phyloP scores from a whole-genome alignment of 139 green algal genomes.

The Picochlorum sp. region DNA sequence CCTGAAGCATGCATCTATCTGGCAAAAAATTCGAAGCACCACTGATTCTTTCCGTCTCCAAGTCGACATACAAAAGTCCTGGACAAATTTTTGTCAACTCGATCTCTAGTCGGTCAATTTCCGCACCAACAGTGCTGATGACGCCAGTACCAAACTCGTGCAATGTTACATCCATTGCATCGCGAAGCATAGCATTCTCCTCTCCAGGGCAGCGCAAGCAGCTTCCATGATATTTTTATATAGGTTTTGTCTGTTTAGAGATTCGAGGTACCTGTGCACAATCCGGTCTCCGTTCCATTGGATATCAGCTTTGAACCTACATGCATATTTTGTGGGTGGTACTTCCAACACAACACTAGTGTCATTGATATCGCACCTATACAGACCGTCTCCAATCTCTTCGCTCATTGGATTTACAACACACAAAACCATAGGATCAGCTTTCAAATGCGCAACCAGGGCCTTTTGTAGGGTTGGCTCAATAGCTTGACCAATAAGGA shows the following conservation, averaged over 20 bases:
- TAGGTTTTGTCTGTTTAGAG: conserved; percentile 8
- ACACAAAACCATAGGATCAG: conserved; percentile 40
- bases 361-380: conserved; percentile 15
- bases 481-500: conserved; percentile 64
- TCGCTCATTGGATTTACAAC: conserved; percentile 80
- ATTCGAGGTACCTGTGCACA: conserved; percentile 21
- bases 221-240: conserved; percentile 20
- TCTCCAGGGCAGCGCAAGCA: conserved; percentile 16
- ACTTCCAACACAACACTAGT: too few species aligned
- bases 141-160: conserved; percentile 58
- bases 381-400: conserved; percentile 73
- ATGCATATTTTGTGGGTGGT: conserved; percentile 9
- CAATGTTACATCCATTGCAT: conserved; percentile 39
- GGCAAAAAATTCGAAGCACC: too few species aligned
- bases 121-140: conserved; percentile 68
- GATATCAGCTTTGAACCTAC: conserved; percentile 5
- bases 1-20: background rate
- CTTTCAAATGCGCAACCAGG: conserved; percentile 32
- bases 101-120: conserved; percentile 82
- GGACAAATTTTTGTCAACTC: conserved; percentile 63
- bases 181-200: background rate
- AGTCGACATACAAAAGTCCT: conserved; percentile 64
- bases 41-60: conserved; percentile 58
- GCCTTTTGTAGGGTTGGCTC: conserved; percentile 22
- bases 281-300: conserved; percentile 30